Percentiles rank a stretch among this genome's conserved stretches.
These are phyloP conservation scores for Yamadazyma dushanensis DNA, from an alignment of 1,139 yeast genomes.

Conservation along the genomic window DNA sequence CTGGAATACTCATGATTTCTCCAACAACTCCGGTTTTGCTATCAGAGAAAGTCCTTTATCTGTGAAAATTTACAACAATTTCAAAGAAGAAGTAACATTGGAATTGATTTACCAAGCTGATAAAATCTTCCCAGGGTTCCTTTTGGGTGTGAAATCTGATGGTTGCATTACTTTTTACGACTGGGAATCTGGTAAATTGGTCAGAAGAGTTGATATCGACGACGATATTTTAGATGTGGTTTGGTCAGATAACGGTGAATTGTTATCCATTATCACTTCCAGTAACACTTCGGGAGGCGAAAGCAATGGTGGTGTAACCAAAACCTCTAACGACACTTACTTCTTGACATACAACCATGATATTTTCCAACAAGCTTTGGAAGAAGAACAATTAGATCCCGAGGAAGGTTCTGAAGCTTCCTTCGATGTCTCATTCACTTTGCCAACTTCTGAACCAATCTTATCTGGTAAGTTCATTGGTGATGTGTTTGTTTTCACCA, in stretches of 20 bases:
- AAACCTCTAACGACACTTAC: constrained; percentile 65
- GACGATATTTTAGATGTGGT: constrained; percentile 73
- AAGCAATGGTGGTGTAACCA: constrained; percentile 17
- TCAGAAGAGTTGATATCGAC: constrained; percentile 77
- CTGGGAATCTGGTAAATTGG: constrained; percentile 86
- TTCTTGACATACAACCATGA: constrained; percentile 74
- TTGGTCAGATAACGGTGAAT: constrained; percentile 94
- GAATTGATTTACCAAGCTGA: constrained; percentile 76
- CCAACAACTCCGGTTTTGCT: constrained; percentile 76
- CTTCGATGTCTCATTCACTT: constrained; percentile 81
- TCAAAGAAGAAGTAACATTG: constrained; percentile 70
- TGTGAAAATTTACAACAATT: constrained; percentile 77
- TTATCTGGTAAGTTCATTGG: constrained; percentile 96
- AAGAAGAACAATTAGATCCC: constrained; percentile 58
- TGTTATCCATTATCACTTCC: constrained; percentile 69
- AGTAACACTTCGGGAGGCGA: constrained; percentile 37
- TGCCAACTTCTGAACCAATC: constrained; percentile 67
- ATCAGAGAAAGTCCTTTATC: constrained; percentile 67
- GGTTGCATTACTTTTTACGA: constrained; percentile 87
- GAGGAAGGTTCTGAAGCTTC: constrained; percentile 89
- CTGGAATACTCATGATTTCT: constrained; percentile 80
- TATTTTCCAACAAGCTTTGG: constrained; percentile 62
- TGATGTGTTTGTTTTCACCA: constrained; percentile 89
- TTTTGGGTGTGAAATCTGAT: constrained; percentile 78
- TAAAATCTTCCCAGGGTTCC: constrained; percentile 81